A percentile compares a stretch with the other conserved stretches of the same genome.
These are phyloP conservation scores for Crithidia fasciculata DNA, from an alignment of 208 protist species.

Conservation along the genomic window DNA sequence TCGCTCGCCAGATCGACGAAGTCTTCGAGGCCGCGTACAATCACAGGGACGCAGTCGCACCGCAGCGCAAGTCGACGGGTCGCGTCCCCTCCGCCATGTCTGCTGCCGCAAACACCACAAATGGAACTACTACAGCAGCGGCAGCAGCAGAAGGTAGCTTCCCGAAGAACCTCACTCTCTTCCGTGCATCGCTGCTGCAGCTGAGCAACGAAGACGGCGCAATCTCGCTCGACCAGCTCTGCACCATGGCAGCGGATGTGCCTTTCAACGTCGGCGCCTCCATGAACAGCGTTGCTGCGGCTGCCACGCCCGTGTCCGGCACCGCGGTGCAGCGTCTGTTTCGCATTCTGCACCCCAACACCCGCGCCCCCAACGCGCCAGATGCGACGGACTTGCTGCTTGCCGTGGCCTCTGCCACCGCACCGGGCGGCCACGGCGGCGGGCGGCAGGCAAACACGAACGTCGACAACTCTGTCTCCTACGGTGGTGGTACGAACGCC, in stretches of 20 bases:
- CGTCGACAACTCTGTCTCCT: conserved; percentile 14
- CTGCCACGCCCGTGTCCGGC: conserved; percentile 22
- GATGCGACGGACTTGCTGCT: conserved; percentile 30
- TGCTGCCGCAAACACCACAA: neutral
- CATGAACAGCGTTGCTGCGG: conserved; percentile 27
- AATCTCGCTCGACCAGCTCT: conserved; percentile 47
- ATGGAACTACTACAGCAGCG: too few species aligned
- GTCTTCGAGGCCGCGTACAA: conserved; percentile 65
- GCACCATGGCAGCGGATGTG: conserved; percentile 30
- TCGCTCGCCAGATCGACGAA: conserved; percentile 56
- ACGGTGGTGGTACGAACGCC: neutral
- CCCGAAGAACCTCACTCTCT: conserved; percentile 46
- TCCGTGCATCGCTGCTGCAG: conserved; percentile 44
- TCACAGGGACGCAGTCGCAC: conserved; percentile 1
- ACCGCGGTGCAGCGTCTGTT: conserved; percentile 38
- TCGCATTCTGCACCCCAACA: conserved; percentile 22
- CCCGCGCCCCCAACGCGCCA: conserved; percentile 11
- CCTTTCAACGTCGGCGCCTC: conserved; percentile 64
- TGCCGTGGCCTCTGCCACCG: conserved; percentile 14
- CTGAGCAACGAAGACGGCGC: conserved; percentile 49
- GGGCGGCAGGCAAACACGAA: neutral
- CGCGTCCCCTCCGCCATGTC: neutral
- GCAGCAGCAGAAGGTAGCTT: conserved; percentile 42
- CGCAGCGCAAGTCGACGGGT: conserved; percentile 18
- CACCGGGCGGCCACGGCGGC: neutral